phyloP scores from a whole-genome alignment of 1,284 basidiomycete species.

The Cutaneotrichosporon arboriforme region DNA sequence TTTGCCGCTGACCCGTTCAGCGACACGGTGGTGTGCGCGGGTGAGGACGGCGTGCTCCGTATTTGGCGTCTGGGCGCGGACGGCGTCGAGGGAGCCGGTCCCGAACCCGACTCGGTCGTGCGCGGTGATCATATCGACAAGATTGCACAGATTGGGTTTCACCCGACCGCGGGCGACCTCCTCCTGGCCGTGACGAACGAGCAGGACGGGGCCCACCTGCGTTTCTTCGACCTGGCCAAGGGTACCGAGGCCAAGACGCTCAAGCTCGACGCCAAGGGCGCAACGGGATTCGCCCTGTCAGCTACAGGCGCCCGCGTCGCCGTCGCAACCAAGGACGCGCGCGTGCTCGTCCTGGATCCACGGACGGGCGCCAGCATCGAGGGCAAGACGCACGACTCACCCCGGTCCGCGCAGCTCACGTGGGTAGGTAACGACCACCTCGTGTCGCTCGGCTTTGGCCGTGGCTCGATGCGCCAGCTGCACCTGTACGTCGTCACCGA shows the following conservation, averaged over 20 bases:
- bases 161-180: conserved; percentile 47
- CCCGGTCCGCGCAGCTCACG: conserved; percentile 46
- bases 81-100: conserved; percentile 33
- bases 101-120: conserved; percentile 29
- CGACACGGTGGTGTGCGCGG: conserved; percentile 42
- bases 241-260: conserved; percentile 20
- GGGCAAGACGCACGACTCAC: conserved; percentile 45
- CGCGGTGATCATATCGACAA: conserved; percentile 43
- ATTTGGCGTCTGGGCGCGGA: conserved; percentile 40
- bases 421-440: conserved; percentile 48
- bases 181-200: conserved; percentile 48
- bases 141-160: conserved; percentile 44
- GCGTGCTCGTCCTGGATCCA: conserved; percentile 47
- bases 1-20: conserved; percentile 46
- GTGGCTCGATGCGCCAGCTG: conserved; percentile 49
- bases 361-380: conserved; percentile 17
- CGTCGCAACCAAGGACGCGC: conserved; percentile 48
- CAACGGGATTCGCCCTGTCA: conserved; percentile 44
- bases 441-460: conserved; percentile 48
- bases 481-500: conserved; percentile 39
- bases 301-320: conserved; percentile 45
- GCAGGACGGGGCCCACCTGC: conserved; percentile 33
- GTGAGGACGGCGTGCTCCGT: conserved; percentile 47
- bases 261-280: conserved; percentile 21
- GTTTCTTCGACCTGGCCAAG: conserved; percentile 40